Evolutionary conservation across 1,139 yeast species (phyloP).

Genomic region (Yamadazyma atmosphaerica): DNA sequence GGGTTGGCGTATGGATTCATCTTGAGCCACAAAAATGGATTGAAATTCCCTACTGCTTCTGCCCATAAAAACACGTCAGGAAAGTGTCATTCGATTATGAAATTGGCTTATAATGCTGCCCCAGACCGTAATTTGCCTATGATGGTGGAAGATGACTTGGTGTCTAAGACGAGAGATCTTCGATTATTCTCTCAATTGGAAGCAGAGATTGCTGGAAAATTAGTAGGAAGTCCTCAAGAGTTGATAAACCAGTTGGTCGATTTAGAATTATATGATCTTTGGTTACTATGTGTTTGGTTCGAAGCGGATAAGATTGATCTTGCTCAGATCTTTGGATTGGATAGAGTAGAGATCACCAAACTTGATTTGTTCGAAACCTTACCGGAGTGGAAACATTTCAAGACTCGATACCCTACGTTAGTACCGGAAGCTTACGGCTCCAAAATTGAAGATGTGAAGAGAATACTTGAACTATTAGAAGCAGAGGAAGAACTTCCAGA

Average conservation of each 20-base stretch:
- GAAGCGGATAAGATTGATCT: slow-evolving; percentile 21
- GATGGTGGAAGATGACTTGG: slow-evolving; percentile 36
- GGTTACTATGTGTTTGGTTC: slow-evolving; percentile 30
- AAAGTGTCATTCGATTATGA: slow-evolving; percentile 24
- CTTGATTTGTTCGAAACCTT: slow-evolving; percentile 22
- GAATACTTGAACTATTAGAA: slow-evolving; percentile 14
- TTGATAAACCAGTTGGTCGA: slow-evolving; percentile 37
- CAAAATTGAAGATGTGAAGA: slow-evolving; percentile 15
- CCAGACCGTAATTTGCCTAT: slow-evolving; percentile 45
- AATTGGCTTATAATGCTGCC: slow-evolving; percentile 40
- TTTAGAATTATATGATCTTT: slow-evolving; percentile 39
- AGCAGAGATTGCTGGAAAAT: slow-evolving; percentile 8
- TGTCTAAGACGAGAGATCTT: slow-evolving; percentile 23
- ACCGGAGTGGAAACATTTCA: slow-evolving; percentile 28
- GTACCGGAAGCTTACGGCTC: background rate
- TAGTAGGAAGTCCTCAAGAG: slow-evolving; percentile 13
- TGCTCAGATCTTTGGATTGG: slow-evolving; percentile 20
- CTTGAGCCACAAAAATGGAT: slow-evolving; percentile 32
- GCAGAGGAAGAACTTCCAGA: slow-evolving; percentile 6
- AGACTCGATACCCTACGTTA: slow-evolving; percentile 22
- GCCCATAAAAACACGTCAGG: background rate
- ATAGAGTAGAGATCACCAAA: slow-evolving; percentile 19
- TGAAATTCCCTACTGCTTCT: slow-evolving; percentile 38
- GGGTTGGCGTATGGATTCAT: slow-evolving; percentile 37
- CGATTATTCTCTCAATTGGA: slow-evolving; percentile 18